phyloP scores from a whole-genome alignment of 768 basidiomycete genomes.

The Fomitopsis pulvina region DNA sequence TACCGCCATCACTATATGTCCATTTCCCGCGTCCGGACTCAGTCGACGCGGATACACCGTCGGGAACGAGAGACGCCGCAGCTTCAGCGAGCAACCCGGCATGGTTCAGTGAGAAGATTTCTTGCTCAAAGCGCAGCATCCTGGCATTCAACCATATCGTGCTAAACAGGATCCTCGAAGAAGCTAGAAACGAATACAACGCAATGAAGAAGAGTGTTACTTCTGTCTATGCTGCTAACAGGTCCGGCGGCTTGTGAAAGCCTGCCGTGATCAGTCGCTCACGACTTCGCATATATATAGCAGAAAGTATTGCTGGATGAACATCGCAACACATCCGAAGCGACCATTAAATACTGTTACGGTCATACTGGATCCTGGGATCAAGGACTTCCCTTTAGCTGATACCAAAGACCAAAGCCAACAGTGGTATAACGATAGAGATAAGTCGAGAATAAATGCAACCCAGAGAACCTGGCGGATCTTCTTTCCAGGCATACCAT shows the following conservation, averaged over 20 bases:
- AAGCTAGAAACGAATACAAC: too few relatives aligned
- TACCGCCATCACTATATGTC: constrained; percentile 32
- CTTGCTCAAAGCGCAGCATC: constrained; percentile 48
- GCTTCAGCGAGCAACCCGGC: background rate
- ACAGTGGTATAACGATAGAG: constrained; percentile 67
- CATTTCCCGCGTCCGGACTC: constrained; percentile 27
- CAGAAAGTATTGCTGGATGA: constrained; percentile 42
- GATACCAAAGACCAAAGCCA: constrained; percentile 65
- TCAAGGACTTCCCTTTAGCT: constrained; percentile 55
- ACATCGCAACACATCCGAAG: constrained; percentile 52
- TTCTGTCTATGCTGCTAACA: constrained; percentile 44
- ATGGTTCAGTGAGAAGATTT: constrained; percentile 22
- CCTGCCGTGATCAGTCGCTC: background rate
- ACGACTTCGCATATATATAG: constrained; percentile 28
- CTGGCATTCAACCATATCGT: too few relatives aligned
- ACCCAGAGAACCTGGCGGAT: background rate
- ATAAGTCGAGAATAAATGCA: constrained; percentile 20
- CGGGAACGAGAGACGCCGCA: background rate
- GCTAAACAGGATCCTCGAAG: too few relatives aligned
- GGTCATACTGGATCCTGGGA: constrained; percentile 64
- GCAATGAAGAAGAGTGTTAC: too few relatives aligned
- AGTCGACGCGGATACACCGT: constrained; percentile 18
- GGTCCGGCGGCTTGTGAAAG: constrained; percentile 20
- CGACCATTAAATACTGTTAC: constrained; percentile 57
- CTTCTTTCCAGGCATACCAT: constrained; percentile 44